Percentiles rank a stretch among this genome's conserved stretches.
Evolutionary conservation across 2,329 filamentous ascomycete genomes (phyloP).

Genomic region (Diplodia intermedia): DNA sequence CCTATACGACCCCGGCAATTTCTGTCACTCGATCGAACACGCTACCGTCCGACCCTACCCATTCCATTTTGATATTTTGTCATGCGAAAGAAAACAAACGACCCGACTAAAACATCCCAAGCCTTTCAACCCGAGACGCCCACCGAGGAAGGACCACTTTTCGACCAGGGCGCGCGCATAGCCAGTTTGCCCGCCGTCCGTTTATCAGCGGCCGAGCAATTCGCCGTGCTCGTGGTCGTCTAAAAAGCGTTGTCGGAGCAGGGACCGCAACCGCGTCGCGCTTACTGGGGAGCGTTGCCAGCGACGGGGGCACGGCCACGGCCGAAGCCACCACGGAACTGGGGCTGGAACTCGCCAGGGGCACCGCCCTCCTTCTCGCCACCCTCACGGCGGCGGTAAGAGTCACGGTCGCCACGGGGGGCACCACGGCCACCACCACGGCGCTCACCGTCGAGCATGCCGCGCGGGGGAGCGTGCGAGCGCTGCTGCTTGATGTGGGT

Average conservation of each 20-base stretch:
- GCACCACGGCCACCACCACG: slow-evolving; percentile 45
- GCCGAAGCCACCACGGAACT: slow-evolving; percentile 54
- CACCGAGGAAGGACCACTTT: slow-evolving; percentile 24
- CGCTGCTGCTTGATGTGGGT: slow-evolving; percentile 99
- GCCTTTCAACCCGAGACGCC: slow-evolving; percentile 33
- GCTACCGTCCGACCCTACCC: slow-evolving; percentile 56
- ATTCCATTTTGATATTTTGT: slow-evolving; percentile 32
- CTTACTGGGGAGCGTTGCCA: slow-evolving; percentile 33
- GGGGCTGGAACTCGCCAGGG: slow-evolving; percentile 53
- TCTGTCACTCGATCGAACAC: slow-evolving; percentile 58
- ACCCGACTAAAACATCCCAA: slow-evolving; percentile 30
- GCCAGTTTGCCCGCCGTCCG: neutral
- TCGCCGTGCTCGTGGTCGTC: slow-evolving; percentile 22
- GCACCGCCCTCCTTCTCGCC: slow-evolving; percentile 49
- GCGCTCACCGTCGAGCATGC: slow-evolving; percentile 72
- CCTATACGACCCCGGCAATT: slow-evolving; percentile 56
- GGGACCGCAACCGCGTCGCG: slow-evolving; percentile 16
- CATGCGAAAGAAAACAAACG: slow-evolving; percentile 30
- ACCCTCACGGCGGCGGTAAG: slow-evolving; percentile 89
- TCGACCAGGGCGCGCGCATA: slow-evolving; percentile 10
- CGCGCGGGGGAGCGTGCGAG: slow-evolving; percentile 95
- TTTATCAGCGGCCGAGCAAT: slow-evolving; percentile 8
- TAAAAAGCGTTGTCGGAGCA: slow-evolving; percentile 18
- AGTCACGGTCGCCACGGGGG: slow-evolving; percentile 79
- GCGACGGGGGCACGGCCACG: slow-evolving; percentile 29